Evolutionary conservation across 2,329 filamentous ascomycete species (phyloP).

Genomic region (Aspergillus sp.): DNA sequence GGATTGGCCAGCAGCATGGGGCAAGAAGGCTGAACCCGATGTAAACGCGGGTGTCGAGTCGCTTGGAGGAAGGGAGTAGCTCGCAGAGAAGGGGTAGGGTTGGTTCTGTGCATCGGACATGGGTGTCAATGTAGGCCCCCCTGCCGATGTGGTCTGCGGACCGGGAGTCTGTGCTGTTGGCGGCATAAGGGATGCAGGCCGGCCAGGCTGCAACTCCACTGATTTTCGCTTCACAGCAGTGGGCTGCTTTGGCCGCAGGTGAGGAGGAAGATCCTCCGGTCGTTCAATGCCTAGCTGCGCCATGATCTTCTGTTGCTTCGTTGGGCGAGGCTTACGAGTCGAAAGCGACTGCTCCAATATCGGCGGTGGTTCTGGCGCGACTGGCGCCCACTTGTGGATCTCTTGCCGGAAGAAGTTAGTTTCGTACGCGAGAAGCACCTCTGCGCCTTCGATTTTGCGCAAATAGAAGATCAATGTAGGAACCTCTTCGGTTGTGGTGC

Average conservation of each 20-base stretch:
- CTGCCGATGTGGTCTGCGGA: constrained; percentile 22
- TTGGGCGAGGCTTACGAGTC: constrained; percentile 90
- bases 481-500: constrained; percentile 76
- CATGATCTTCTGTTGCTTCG: constrained; percentile 94
- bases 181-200: constrained; percentile 24
- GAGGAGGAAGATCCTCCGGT: constrained; percentile 80
- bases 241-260: constrained; percentile 71
- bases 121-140: constrained; percentile 27
- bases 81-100: constrained; percentile 34
- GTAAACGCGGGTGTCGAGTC: constrained; percentile 33
- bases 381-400: constrained; percentile 87
- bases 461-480: constrained; percentile 90
- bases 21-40: constrained; percentile 29
- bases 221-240: constrained; percentile 64
- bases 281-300: constrained; percentile 81
- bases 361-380: constrained; percentile 78
- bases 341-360: constrained; percentile 81
- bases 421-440: constrained; percentile 83
- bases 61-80: constrained; percentile 30
- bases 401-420: constrained; percentile 98
- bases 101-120: constrained; percentile 24
- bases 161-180: constrained; percentile 22
- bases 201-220: constrained; percentile 38
- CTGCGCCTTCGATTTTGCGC: constrained; percentile 93
- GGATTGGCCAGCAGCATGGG: constrained; percentile 28